Percentiles rank a stretch among this genome's conserved stretches.
Evolutionary conservation across 805 yeast species (phyloP).

Genomic region (Monosporozyma servazzii): DNA sequence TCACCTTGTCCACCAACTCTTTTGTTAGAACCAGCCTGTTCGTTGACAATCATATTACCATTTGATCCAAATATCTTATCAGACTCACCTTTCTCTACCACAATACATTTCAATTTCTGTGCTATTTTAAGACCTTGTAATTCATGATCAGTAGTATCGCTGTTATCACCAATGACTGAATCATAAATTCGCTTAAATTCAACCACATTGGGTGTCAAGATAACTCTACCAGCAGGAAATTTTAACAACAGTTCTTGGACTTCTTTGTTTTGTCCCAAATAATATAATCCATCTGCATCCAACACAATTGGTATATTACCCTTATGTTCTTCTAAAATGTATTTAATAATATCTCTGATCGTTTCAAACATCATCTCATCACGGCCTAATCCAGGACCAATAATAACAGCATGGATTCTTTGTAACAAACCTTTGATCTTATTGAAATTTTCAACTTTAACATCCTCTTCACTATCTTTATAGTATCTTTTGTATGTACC

Average conservation of each 20-base stretch:
- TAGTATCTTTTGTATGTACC: slow-evolving; percentile 6
- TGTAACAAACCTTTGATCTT: slow-evolving; percentile 47
- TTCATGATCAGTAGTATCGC: slow-evolving; percentile 21
- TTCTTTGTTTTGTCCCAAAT: slow-evolving; percentile 38
- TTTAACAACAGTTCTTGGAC: slow-evolving; percentile 33
- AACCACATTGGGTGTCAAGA: slow-evolving; percentile 82
- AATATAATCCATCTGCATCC: slow-evolving; percentile 83
- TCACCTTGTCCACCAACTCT: slow-evolving; percentile 98
- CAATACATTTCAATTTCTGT: slow-evolving; percentile 19
- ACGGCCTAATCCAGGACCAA: slow-evolving; percentile 94
- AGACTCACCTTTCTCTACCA: slow-evolving; percentile 56
- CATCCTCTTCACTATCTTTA: slow-evolving; percentile 25
- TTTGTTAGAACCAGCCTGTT: slow-evolving; percentile 54
- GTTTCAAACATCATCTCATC: slow-evolving; percentile 58
- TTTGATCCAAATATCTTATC: slow-evolving; percentile 39
- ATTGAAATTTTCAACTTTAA: not conserved
- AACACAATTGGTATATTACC: slow-evolving; percentile 62
- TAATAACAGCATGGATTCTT: slow-evolving; percentile 69
- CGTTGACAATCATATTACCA: slow-evolving; percentile 32
- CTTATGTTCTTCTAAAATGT: slow-evolving; percentile 38
- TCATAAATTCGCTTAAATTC: slow-evolving; percentile 66
- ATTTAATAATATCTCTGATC: slow-evolving; percentile 44
- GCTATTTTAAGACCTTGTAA: slow-evolving; percentile 22
- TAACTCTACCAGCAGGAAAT: slow-evolving; percentile 46
- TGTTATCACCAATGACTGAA: slow-evolving; percentile 26